Conservation (phyloP, 495 filamentous ascomycete genomes). For the Astrothelium macrocarpum region DNA sequence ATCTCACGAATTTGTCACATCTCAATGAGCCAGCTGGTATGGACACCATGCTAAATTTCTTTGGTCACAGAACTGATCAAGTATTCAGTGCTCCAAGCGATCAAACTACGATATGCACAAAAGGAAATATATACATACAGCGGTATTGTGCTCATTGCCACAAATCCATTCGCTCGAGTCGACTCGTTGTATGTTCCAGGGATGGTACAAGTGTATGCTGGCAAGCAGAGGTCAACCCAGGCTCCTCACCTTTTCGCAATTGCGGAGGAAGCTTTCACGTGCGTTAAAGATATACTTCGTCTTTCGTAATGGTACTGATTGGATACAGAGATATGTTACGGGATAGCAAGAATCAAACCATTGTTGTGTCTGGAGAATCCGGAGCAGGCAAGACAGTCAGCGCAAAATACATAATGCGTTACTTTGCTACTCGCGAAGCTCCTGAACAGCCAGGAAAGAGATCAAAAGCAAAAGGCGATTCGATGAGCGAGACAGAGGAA, state of each 20-base stretch:
- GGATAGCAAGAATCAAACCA: slow-evolving; percentile 91
- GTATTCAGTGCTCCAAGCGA: slow-evolving; percentile 80
- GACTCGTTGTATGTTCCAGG: slow-evolving; percentile 98
- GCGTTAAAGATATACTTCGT: slow-evolving; percentile 28
- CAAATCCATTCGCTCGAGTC: slow-evolving; percentile 95
- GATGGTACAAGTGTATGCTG: slow-evolving; percentile 98
- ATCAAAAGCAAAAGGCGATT: slow-evolving; percentile 65
- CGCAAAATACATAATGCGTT: slow-evolving; percentile 99
- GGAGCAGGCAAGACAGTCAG: slow-evolving; percentile 98
- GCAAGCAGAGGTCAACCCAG: slow-evolving; percentile 91
- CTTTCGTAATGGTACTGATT: neutral
- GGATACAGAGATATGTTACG: slow-evolving; percentile 82
- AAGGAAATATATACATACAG: slow-evolving; percentile 99
- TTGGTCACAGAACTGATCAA: slow-evolving; percentile 16
- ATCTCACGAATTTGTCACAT: slow-evolving; percentile 94
- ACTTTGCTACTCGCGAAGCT: slow-evolving; percentile 95
- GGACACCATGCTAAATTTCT: neutral
- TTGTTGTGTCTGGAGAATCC: slow-evolving; percentile 97
- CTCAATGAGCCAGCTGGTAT: slow-evolving; percentile 96
- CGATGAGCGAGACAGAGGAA: slow-evolving; percentile 97
- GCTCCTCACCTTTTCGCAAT: slow-evolving; percentile 98
- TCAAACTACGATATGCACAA: slow-evolving; percentile 93
- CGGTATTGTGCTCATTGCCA: slow-evolving; percentile 96
- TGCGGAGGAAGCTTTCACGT: slow-evolving; percentile 97
- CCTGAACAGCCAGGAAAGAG: slow-evolving; percentile 78